Evolutionary conservation across 2,329 filamentous ascomycete genomes (phyloP), one percentile per base, ranked within the genome.

Genomic region (Ploettnerulaceae sp.): DNA sequence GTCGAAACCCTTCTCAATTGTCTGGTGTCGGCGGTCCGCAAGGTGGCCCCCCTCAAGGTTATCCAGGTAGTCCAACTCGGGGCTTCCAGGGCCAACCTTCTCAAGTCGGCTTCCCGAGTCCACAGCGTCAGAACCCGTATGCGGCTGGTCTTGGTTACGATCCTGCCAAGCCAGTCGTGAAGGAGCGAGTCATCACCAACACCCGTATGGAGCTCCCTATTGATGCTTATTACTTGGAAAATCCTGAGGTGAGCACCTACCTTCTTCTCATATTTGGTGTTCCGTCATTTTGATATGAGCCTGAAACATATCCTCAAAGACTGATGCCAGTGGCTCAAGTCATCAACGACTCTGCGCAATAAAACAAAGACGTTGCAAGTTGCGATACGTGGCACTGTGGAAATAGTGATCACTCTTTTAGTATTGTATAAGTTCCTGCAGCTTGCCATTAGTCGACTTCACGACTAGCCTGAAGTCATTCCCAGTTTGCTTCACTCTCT

Each of bases 141-240:
- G 48, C 34, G 7, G 46, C 25, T 14, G 42, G 58, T 11, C 53
- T 71, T 20, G 73, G 73, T 0, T 70, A 60, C 20, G 74, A 76
- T 49, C 72, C 73, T 2, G 71, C 68, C 5, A 60, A 62, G 3
- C n/a, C 52, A 39, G 11, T 31, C 61, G 11, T 54, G 58, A 4
- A 48, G 14, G 26, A 45, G 18, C 46, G 44, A 4, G 35, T 49
- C 2, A 57, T 71, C 21, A 64, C 64, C 49, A 71, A 70, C 20
- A 56, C 43, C 50, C 75, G 77, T 5, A 67, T 81, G 52, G 79
- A 83, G 44, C 58, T 82, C 0, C 78, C 78, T 0, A 66, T 77
- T 0, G 77, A 81, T 56, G 79, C 78, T 0, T 83, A 75, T 53
- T 51, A 68, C n/a, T 28, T 57, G 18, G 52, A 55, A 28, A 31